These are phyloP conservation scores for Turnera subulata DNA, from an alignment of 345 rosid genomes.

Conservation along the genomic window DNA sequence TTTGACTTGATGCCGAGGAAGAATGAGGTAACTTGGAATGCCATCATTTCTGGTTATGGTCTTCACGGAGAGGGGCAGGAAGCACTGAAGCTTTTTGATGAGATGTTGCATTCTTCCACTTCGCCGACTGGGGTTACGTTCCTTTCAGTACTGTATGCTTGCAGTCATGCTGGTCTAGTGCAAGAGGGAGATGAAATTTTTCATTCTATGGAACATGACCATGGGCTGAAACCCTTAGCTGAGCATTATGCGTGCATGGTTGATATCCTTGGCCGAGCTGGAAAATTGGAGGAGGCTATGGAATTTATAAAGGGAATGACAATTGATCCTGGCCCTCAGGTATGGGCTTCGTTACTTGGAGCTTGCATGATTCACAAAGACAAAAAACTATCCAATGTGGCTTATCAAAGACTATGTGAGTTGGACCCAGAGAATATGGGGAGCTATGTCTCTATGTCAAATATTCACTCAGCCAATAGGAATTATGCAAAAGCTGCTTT, in stretches of 20 bases:
- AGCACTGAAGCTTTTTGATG: constrained; percentile 50
- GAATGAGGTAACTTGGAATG: constrained; percentile 82
- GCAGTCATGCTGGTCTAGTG: constrained; percentile 83
- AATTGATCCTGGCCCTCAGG: constrained; percentile 53
- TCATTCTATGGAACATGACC: constrained; percentile 51
- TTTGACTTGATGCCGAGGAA: constrained; percentile 55
- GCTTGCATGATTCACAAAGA: constrained; percentile 81
- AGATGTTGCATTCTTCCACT: constrained; percentile 49
- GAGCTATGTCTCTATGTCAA: constrained; percentile 61
- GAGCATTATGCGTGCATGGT: constrained; percentile 84
- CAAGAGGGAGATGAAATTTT: constrained; percentile 61
- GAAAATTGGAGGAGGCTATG: constrained; percentile 59
- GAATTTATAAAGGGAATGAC: constrained; percentile 57
- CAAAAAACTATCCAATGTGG: constrained; percentile 52
- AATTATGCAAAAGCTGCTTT: constrained; percentile 67
- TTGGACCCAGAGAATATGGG: constrained; percentile 67
- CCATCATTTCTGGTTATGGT: constrained; percentile 78
- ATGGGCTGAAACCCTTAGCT: constrained; percentile 50
- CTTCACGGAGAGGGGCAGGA: constrained; percentile 77
- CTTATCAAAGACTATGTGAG: constrained; percentile 58
- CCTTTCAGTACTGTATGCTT: constrained; percentile 68
- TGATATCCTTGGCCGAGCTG: constrained; percentile 79
- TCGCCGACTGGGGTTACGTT: constrained; percentile 59
- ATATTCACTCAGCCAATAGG: constrained; percentile 59
- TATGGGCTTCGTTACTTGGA: constrained; percentile 71